Conservation (phyloP, 2,329 filamentous ascomycete genomes). For the Phialocephala subalpina region DNA sequence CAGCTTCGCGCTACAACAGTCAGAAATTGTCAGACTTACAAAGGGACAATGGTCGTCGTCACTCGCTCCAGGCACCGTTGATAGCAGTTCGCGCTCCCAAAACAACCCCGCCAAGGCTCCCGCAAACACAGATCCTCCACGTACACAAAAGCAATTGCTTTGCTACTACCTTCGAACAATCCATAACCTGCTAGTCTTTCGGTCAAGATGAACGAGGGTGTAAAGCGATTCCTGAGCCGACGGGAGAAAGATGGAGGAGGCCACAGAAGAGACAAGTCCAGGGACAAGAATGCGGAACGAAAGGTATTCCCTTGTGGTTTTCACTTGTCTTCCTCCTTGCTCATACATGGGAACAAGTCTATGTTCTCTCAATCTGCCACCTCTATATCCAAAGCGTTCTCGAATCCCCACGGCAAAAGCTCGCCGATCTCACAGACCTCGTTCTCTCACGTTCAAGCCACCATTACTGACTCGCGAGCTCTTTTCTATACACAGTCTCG, state of each 20-base stretch:
- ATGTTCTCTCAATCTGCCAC: slow-evolving; percentile 26
- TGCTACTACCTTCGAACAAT: neutral
- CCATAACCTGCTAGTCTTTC: neutral
- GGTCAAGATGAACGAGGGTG: slow-evolving; percentile 26
- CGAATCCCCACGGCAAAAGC: slow-evolving; percentile 32
- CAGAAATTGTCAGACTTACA: neutral
- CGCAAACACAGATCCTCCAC: neutral
- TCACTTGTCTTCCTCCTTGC: slow-evolving; percentile 21
- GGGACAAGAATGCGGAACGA: slow-evolving; percentile 54
- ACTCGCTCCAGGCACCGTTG: slow-evolving; percentile 26
- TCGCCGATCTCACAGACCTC: slow-evolving; percentile 31
- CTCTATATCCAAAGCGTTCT: slow-evolving; percentile 36
- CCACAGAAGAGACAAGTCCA: slow-evolving; percentile 63
- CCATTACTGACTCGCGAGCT: slow-evolving; percentile 38
- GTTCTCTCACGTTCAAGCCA: slow-evolving; percentile 28
- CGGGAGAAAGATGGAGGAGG: slow-evolving; percentile 66
- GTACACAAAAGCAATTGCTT: slow-evolving; percentile 9
- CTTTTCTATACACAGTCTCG: slow-evolving; percentile 51
- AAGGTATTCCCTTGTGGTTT: slow-evolving; percentile 52
- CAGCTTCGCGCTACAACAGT: neutral
- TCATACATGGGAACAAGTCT: slow-evolving; percentile 29
- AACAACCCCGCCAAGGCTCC: slow-evolving; percentile 13
- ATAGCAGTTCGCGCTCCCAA: neutral
- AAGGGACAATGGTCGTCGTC: slow-evolving; percentile 29
- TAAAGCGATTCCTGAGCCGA: slow-evolving; percentile 74